Conservation (phyloP, 805 yeast species). For the Torulaspora delbrueckii region DNA sequence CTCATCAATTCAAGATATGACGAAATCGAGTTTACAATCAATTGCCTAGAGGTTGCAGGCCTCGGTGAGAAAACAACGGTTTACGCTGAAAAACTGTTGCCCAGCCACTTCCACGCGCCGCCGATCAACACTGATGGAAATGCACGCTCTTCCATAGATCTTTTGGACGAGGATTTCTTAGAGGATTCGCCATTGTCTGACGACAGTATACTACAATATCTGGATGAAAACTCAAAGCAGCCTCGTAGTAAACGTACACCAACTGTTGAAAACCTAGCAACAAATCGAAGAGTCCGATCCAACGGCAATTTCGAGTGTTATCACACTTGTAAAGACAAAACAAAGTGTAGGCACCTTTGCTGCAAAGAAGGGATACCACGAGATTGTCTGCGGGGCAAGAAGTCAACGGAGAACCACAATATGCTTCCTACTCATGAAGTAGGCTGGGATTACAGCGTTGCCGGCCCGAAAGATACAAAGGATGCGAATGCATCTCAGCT, state of each 20-base stretch:
- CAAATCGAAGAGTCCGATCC: constrained; percentile 12
- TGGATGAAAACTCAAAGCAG: constrained; percentile 15
- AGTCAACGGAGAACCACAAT: background rate
- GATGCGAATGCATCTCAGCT: background rate
- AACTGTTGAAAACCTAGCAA: background rate
- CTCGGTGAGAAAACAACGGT: constrained; percentile 15
- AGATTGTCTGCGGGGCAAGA: constrained; percentile 7
- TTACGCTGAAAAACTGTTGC: constrained; percentile 7
- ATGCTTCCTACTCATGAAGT: background rate
- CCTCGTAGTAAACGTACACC: background rate
- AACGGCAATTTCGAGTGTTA: constrained; percentile 39
- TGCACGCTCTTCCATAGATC: background rate
- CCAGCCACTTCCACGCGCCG: background rate
- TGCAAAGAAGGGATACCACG: constrained; percentile 43
- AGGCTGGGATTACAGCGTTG: background rate
- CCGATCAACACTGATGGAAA: background rate
- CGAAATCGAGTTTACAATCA: constrained; percentile 29
- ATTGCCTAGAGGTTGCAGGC: constrained; percentile 41
- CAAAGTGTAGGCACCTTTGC: constrained; percentile 44
- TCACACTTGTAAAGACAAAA: constrained; percentile 40
- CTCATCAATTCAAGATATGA: constrained; percentile 20
- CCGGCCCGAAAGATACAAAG: background rate
- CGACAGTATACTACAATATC: constrained; percentile 29
- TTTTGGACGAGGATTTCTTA: constrained; percentile 9
- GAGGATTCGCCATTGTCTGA: constrained; percentile 20